These are phyloP conservation scores for Barnettozyma sp. DNA, from an alignment of 805 yeast species.

Conservation along the genomic window DNA sequence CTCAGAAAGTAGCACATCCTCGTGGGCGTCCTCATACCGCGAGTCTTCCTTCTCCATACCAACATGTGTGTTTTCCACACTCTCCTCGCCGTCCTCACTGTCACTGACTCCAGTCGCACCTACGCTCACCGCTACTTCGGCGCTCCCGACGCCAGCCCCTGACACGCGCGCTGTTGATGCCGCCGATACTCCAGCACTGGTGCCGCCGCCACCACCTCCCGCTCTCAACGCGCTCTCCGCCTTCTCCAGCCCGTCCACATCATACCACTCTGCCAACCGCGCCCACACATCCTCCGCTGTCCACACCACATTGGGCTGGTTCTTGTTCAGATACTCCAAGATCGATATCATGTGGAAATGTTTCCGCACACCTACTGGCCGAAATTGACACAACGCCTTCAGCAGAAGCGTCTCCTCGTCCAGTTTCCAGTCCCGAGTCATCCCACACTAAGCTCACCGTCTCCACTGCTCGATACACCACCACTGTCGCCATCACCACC, in stretches of 20 bases:
- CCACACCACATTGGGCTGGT: slow-evolving; percentile 4
- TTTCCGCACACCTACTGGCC: slow-evolving; percentile 52
- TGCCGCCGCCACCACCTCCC: no score
- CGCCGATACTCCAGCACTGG: no score
- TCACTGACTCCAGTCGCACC: neutral
- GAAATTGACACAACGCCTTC: slow-evolving; percentile 53
- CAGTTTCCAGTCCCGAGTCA: slow-evolving; percentile 40
- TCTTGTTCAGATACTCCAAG: slow-evolving; percentile 15
- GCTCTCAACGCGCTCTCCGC: slow-evolving; percentile 34
- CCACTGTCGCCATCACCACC: no score
- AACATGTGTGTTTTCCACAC: no score
- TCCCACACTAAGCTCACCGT: no score
- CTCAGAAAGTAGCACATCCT: neutral
- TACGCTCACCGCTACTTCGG: neutral
- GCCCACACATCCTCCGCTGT: slow-evolving; percentile 50
- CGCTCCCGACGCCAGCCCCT: no score
- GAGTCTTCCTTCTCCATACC: slow-evolving; percentile 2
- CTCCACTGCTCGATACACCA: no score
- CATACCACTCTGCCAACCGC: slow-evolving; percentile 46
- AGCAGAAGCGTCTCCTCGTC: slow-evolving; percentile 59
- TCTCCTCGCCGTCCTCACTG: no score
- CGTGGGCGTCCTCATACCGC: slow-evolving; percentile 1
- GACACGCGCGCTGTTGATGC: no score
- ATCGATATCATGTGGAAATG: slow-evolving; percentile 34
- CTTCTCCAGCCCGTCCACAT: slow-evolving; percentile 51